These are phyloP conservation scores for Phytophthora capsici DNA, from an alignment of 352 stramenopile genomes.

Conservation along the genomic window DNA sequence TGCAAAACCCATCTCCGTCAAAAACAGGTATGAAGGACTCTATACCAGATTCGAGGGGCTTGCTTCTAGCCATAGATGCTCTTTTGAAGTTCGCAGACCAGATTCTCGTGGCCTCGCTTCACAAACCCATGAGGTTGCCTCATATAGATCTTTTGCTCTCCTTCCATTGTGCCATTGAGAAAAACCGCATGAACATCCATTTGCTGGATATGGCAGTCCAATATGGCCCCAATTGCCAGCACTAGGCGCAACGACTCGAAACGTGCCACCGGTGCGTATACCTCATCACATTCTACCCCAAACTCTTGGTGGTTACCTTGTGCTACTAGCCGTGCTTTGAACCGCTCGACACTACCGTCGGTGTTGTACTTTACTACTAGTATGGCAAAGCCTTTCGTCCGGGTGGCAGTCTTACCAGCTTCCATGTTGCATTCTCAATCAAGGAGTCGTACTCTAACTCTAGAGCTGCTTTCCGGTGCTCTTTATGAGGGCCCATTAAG, in stretches of 20 bases:
- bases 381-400: conserved; percentile 10
- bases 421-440: conserved; percentile 8
- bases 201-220: conserved; percentile 20
- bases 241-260: conserved; percentile 15
- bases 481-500: conserved; percentile 6
- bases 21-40: conserved; percentile 27
- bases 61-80: conserved; percentile 16
- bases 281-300: conserved; percentile 15
- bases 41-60: conserved; percentile 29
- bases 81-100: conserved; percentile 26
- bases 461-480: conserved; percentile 10
- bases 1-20: conserved; percentile 22
- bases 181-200: conserved; percentile 1
- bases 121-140: conserved; percentile 12
- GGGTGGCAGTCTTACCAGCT: conserved; percentile 3
- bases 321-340: conserved; percentile 18
- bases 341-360: conserved; percentile 11
- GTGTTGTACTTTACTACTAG: conserved; percentile 18
- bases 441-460: conserved; percentile 13
- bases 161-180: conserved; percentile 20
- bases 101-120: conserved; percentile 17
- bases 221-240: conserved; percentile 15
- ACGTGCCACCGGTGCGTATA: conserved; percentile 17
- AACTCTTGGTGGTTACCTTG: conserved; percentile 22
- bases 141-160: conserved; percentile 25